Conservation (phyloP, 805 yeast genomes). For the Torulaspora gathmanii region DNA sequence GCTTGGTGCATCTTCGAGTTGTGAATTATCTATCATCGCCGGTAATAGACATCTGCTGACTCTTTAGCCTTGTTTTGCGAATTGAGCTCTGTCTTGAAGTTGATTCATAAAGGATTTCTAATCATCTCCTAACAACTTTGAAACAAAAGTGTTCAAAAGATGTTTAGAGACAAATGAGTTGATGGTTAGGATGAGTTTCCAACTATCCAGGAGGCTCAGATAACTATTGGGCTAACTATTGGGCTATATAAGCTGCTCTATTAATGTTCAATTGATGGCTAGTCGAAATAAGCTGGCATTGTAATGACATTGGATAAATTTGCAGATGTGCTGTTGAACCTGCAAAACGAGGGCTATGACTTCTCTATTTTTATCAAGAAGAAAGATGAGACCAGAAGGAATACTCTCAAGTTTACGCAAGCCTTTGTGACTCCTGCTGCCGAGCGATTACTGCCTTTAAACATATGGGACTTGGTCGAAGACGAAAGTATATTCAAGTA, state of each 20-base stretch:
- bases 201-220: neutral
- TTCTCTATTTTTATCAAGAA: constrained; percentile 15
- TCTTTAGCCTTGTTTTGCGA: neutral
- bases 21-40: neutral
- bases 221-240: neutral
- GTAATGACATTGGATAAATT: constrained; percentile 11
- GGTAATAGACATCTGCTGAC: neutral
- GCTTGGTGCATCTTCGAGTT: neutral
- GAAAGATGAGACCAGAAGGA: neutral
- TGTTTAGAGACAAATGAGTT: neutral
- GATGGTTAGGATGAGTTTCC: neutral
- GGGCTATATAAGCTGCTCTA: neutral
- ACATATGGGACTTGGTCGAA: constrained; percentile 15
- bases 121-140: neutral
- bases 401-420: constrained; percentile 4
- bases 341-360: constrained; percentile 14
- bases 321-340: constrained; percentile 7
- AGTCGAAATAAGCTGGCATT: neutral
- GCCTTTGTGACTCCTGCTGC: constrained; percentile 13
- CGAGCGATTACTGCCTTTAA: constrained; percentile 9
- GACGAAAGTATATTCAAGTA: constrained; percentile 7
- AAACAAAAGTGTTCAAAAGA: constrained; percentile 7
- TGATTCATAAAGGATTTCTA: constrained; percentile 5
- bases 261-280: neutral
- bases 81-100: constrained; percentile 4